Evolutionary conservation across 1,284 basidiomycete species (phyloP).

Genomic region (Sanghuangporus sanghuang): DNA sequence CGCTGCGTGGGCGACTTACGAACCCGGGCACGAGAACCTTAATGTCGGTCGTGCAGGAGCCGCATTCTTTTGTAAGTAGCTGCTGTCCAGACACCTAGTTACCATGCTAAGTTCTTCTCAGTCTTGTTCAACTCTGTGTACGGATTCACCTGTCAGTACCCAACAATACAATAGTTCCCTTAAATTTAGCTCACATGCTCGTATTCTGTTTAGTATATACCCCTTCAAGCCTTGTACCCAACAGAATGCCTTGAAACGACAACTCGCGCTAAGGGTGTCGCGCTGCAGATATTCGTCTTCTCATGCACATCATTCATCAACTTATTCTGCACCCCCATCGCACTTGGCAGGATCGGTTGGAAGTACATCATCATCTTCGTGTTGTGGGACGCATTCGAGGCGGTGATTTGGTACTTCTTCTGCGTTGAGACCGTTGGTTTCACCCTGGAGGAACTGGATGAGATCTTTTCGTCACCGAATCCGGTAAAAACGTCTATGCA

Average conservation of each 20-base stretch:
- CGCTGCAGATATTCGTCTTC: conserved; percentile 18
- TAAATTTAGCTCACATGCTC: neutral
- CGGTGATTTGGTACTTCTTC: conserved; percentile 30
- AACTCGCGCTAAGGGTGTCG: conserved; percentile 35
- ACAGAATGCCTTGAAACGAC: conserved; percentile 33
- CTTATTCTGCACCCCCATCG: conserved; percentile 24
- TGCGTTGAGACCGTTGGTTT: conserved; percentile 30
- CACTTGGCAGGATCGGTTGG: conserved; percentile 18
- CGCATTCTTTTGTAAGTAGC: conserved; percentile 16
- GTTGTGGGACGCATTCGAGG: conserved; percentile 29
- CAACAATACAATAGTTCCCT: neutral
- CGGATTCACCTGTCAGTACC: conserved; percentile 18
- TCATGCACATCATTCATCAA: conserved; percentile 27
- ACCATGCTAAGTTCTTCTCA: neutral
- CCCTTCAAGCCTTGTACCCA: conserved; percentile 32
- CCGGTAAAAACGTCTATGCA: conserved; percentile 31
- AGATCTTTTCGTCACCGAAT: conserved; percentile 31
- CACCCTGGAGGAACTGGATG: conserved; percentile 33
- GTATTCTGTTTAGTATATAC: conserved; percentile 20
- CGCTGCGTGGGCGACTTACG: conserved; percentile 24
- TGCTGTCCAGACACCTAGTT: neutral
- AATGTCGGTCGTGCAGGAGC: conserved; percentile 27
- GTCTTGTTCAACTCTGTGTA: conserved; percentile 21
- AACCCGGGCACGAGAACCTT: conserved; percentile 19
- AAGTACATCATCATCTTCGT: conserved; percentile 28